Evolutionary conservation across 1,284 basidiomycete genomes (phyloP), one percentile per base, ranked within the genome.

Genomic region (Boletellus deceptivus): DNA sequence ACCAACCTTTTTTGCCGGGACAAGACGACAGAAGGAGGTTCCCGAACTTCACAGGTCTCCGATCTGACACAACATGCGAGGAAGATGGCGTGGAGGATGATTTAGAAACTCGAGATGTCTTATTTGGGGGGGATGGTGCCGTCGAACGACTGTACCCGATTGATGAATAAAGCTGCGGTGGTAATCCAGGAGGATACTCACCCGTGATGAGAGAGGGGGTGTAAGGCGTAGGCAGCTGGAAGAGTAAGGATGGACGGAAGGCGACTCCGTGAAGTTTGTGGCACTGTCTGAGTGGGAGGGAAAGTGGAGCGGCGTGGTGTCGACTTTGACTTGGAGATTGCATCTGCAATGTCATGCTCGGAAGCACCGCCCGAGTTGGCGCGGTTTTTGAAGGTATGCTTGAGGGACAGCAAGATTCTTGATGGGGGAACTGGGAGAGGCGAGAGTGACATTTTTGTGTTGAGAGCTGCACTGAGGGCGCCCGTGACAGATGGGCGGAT

Each of bases 1-100:
- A 52, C 62, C 13, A 25, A 85, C 86, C 83, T 76, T 98, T 94
- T 71, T 98, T 99, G 8, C 96, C 96, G 0, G 96, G 96, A 72
- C 95, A 98, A 6, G 91, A 95, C 3, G 90, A 93, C 27, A 99
- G 71, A 42, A 90, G 79, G 33, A 99, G 69, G 68, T 98, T 98
- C n/a, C 96, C 96, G 2, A 98, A 69, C 34, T 59, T 67, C 22
- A 72, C 67, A 25, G 55, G 62, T 39, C 44, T 52, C 43, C 47
- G 47, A 18, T 38, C 54, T 16, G 24, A 2, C 14, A 29, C 9
- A 5, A 14, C 35, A 36, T 46, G 44, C 38, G 43, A 46, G 22
- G 55, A 25, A 11, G 50, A 27, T 36, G 49, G 3, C 34, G 43
- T 41, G 18, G 44, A 36, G n/a, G 50, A 43, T 3, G 59, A 39